Evolutionary conservation across 805 yeast genomes (phyloP).

Genomic region (Nematodospora valgi): DNA sequence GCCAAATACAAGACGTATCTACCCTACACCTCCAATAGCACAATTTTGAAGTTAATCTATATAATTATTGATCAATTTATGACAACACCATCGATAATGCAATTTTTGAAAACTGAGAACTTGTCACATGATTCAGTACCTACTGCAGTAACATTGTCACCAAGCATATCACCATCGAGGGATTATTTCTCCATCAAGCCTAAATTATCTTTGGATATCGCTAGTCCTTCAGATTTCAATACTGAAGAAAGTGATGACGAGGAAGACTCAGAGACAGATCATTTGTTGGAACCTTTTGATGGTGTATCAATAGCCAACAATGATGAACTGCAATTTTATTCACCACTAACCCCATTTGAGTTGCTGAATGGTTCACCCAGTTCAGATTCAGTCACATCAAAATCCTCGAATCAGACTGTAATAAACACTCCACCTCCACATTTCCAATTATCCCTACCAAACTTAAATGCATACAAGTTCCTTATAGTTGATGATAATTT

Average conservation of each 20-base stretch:
- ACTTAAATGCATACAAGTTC: slow-evolving; percentile 16
- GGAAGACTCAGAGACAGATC: neutral
- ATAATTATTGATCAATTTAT: too few relatives aligned
- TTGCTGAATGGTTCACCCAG: neutral
- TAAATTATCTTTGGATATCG: slow-evolving; percentile 5
- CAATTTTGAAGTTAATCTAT: too few relatives aligned
- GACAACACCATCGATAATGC: neutral
- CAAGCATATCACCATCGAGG: slow-evolving; percentile 3
- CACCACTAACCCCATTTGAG: slow-evolving; percentile 4
- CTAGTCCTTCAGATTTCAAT: slow-evolving; percentile 2
- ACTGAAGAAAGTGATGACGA: slow-evolving; percentile 5
- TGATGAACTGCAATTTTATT: slow-evolving; percentile 2
- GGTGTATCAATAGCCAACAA: slow-evolving; percentile 2
- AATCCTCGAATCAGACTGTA: neutral
- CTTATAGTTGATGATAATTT: slow-evolving; percentile 41
- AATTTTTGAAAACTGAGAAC: neutral
- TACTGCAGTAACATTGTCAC: neutral
- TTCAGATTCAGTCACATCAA: neutral
- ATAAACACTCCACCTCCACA: neutral
- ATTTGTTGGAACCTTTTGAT: slow-evolving; percentile 5
- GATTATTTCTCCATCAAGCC: slow-evolving; percentile 10
- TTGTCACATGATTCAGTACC: slow-evolving; percentile 5
- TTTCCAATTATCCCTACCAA: slow-evolving; percentile 11
- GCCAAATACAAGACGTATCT: too few relatives aligned
- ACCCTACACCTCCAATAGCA: too few relatives aligned